phyloP scores from a whole-genome alignment of 345 rosid species.

The Physaria fendleri region DNA sequence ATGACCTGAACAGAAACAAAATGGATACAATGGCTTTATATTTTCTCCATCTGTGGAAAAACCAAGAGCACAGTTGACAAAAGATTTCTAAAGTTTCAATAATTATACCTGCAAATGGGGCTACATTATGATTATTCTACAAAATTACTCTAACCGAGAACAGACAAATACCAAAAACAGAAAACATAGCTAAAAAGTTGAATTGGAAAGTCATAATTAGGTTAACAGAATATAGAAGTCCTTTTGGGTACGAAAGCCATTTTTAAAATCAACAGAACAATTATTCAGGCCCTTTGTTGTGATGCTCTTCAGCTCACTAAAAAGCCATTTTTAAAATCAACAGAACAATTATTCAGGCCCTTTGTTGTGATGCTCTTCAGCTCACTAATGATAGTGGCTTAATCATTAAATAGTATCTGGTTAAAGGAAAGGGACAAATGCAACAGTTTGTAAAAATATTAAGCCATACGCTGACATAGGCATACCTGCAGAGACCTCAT shows the following conservation, averaged over 20 bases:
- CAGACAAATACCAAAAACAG: neutral
- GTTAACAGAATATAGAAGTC: constrained; percentile 15
- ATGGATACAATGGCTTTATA: constrained; percentile 3
- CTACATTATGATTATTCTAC: neutral
- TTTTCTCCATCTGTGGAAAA: constrained; percentile 7
- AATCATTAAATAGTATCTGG: neutral
- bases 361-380: constrained; percentile 1
- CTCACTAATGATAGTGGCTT: neutral
- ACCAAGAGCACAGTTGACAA: constrained; percentile 6
- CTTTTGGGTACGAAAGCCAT: constrained; percentile 3
- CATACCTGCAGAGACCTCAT: constrained; percentile 32
- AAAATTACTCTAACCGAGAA: neutral
- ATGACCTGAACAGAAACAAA: constrained; percentile 52
- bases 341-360: neutral
- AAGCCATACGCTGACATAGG: constrained; percentile 6
- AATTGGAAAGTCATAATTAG: constrained; percentile 7
- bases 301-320: constrained; percentile 1
- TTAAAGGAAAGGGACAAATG: neutral
- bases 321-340: neutral
- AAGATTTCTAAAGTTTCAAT: constrained; percentile 6
- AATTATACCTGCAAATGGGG: constrained; percentile 2
- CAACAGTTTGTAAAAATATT: constrained; percentile 7
- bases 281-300: neutral
- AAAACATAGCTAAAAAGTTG: neutral
- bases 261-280: neutral